phyloP scores from a whole-genome alignment of 1,139 yeast species.

The Suhomyces bribrorum region DNA sequence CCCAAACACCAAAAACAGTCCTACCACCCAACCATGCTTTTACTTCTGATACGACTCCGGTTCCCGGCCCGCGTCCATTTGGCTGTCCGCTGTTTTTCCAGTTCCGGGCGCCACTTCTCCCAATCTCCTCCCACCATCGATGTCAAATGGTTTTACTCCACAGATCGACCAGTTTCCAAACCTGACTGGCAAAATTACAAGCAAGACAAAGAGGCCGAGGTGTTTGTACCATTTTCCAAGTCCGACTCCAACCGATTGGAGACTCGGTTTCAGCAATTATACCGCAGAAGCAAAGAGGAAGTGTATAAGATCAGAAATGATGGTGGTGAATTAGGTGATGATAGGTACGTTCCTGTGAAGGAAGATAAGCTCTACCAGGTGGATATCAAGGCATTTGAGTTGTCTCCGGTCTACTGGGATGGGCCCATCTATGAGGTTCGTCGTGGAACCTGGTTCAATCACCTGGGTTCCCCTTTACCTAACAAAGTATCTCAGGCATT shows the following conservation, averaged over 20 bases:
- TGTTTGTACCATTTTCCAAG: slow-evolving; percentile 69
- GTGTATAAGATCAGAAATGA: neutral
- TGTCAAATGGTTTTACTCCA: slow-evolving; percentile 76
- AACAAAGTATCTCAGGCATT: slow-evolving; percentile 54
- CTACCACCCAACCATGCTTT: neutral
- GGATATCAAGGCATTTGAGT: slow-evolving; percentile 51
- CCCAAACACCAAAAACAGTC: neutral
- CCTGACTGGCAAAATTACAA: slow-evolving; percentile 59
- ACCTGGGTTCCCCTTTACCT: slow-evolving; percentile 61
- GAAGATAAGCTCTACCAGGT: slow-evolving; percentile 83
- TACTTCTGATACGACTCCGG: neutral
- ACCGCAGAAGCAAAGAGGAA: neutral
- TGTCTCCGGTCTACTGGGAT: slow-evolving; percentile 82
- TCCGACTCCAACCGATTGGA: slow-evolving; percentile 67
- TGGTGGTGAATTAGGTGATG: neutral
- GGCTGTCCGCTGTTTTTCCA: neutral
- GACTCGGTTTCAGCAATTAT: slow-evolving; percentile 32
- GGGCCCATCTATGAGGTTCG: slow-evolving; percentile 86
- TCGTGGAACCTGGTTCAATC: slow-evolving; percentile 81
- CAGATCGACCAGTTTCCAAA: slow-evolving; percentile 70
- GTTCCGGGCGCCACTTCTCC: neutral
- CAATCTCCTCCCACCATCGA: neutral
- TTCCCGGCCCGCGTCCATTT: neutral
- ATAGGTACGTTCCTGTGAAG: slow-evolving; percentile 46
- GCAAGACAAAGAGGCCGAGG: slow-evolving; percentile 51